phyloP scores from a whole-genome alignment of 768 basidiomycete species.

The Lactarius indigo region DNA sequence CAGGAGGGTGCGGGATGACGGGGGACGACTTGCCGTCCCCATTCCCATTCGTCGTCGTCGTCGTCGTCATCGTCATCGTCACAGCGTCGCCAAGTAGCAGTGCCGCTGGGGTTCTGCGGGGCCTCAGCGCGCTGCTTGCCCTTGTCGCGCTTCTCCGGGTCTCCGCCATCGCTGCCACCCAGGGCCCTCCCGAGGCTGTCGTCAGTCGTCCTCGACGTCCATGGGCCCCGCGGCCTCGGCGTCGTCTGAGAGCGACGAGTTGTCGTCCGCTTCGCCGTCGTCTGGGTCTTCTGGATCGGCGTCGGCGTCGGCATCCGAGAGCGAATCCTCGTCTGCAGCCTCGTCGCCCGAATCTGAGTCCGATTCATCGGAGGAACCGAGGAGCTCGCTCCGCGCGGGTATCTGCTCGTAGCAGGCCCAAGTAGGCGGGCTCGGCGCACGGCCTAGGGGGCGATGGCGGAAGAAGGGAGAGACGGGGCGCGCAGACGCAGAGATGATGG shows the following conservation, averaged over 20 bases:
- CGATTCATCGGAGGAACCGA: conserved; percentile 36
- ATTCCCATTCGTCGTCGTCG: background rate
- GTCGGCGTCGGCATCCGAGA: conserved; percentile 31
- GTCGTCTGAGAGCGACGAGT: conserved; percentile 33
- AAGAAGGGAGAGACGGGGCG: conserved; percentile 43
- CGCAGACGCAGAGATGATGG: conserved; percentile 17
- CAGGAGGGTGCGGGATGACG: conserved; percentile 41
- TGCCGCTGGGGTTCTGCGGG: conserved; percentile 23
- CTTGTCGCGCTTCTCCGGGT: conserved; percentile 25
- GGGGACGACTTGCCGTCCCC: conserved; percentile 12
- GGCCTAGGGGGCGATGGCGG: conserved; percentile 68
- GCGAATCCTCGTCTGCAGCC: conserved; percentile 19
- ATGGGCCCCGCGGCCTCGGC: conserved; percentile 32
- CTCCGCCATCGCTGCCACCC: background rate
- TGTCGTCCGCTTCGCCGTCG: conserved; percentile 47
- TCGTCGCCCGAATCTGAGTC: conserved; percentile 21
- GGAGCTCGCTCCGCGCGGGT: conserved; percentile 30
- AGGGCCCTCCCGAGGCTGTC: too few relatives aligned
- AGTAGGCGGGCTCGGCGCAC: conserved; percentile 79
- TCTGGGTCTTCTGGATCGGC: conserved; percentile 50
- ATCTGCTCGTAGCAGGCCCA: conserved; percentile 94
- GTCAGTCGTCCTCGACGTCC: conserved; percentile 24
- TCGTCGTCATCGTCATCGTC: background rate
- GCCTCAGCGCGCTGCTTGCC: conserved; percentile 80
- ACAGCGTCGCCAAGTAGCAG: conserved; percentile 38